These are phyloP conservation scores for Diaporthe vexans DNA, from an alignment of 2,329 filamentous ascomycete species.

Conservation along the genomic window DNA sequence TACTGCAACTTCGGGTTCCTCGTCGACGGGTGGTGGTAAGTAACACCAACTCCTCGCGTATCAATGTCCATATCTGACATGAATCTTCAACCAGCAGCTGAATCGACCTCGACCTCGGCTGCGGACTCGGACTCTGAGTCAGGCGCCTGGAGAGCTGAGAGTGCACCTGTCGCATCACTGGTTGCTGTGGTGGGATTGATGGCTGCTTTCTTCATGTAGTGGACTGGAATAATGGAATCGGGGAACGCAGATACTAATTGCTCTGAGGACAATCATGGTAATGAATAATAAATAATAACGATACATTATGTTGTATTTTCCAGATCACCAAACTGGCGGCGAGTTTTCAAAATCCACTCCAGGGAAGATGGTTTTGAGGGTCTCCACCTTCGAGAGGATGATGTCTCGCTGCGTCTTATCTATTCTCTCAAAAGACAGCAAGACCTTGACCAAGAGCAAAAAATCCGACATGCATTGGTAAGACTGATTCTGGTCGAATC, in stretches of 20 bases:
- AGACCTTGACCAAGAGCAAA: conserved; percentile 63
- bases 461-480: conserved; percentile 65
- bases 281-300: conserved; percentile 12
- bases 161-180: conserved; percentile 1
- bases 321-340: background rate
- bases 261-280: background rate
- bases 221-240: background rate
- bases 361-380: conserved; percentile 8
- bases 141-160: conserved; percentile 9
- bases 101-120: background rate
- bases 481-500: background rate
- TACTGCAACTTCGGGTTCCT: background rate
- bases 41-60: background rate
- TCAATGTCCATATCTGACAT: background rate
- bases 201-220: conserved; percentile 14
- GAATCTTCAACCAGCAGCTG: background rate
- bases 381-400: conserved; percentile 12
- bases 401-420: conserved; percentile 58
- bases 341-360: background rate
- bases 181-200: background rate
- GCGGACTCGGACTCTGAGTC: background rate
- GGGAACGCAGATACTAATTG: background rate
- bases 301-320: background rate
- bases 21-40: background rate
- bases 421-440: conserved; percentile 63